Evolutionary conservation across 306 rosid genomes (phyloP).

Genomic region (Malus domestica): ASM211411v1 NC_041795.1:6817001-6817500

Average conservation of each 20-base stretch:
- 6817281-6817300: too few species aligned
- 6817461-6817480: too few species aligned
- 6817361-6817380: too few species aligned
- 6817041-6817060: conserved; percentile 73
- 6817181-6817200: background rate
- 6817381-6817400: too few species aligned
- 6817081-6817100: background rate
- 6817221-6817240: background rate
- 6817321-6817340: too few species aligned
- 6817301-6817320: too few species aligned
- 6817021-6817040: conserved; percentile 35
- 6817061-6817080: conserved; percentile 17
- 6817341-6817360: too few species aligned
- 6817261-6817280: background rate
- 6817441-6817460: too few species aligned
- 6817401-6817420: too few species aligned
- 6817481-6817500: too few species aligned
- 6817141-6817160: background rate
- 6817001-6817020: conserved; percentile 40
- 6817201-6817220: background rate
- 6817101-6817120: background rate
- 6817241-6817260: background rate
- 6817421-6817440: too few species aligned
- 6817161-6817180: background rate
- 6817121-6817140: too few species aligned